A percentile compares a stretch with the other conserved stretches of the same genome.
Conservation (phyloP, 805 yeast genomes). For the Teunomyces funiuensis region DNA sequence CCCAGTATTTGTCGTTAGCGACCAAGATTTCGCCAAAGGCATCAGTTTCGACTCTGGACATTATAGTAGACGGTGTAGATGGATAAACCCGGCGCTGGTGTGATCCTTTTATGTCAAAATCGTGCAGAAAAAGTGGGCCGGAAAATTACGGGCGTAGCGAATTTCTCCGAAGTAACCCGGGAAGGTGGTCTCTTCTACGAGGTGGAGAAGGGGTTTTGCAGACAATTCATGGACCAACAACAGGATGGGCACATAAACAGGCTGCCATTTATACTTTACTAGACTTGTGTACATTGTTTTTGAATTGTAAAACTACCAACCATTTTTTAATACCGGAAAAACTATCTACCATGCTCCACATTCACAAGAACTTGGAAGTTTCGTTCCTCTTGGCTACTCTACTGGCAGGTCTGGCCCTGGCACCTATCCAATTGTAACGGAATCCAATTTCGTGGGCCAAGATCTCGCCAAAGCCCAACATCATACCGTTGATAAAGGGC, state of each 20-base stretch:
- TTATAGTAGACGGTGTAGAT: neutral
- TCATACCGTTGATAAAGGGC: slow-evolving; percentile 90
- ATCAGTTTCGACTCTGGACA: slow-evolving; percentile 34
- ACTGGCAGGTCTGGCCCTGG: slow-evolving; percentile 51
- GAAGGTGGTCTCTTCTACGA: neutral
- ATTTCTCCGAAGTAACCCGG: slow-evolving; percentile 3
- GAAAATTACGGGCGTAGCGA: neutral
- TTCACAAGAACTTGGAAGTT: slow-evolving; percentile 11
- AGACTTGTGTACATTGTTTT: neutral
- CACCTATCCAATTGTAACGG: slow-evolving; percentile 72
- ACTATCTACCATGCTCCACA: neutral
- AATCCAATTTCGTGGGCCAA: slow-evolving; percentile 91
- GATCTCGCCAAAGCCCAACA: slow-evolving; percentile 95
- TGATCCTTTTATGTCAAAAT: slow-evolving; percentile 1
- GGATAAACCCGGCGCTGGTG: neutral
- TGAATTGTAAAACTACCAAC: neutral
- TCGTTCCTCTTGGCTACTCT: slow-evolving; percentile 24
- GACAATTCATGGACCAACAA: no score
- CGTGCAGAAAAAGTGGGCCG: neutral
- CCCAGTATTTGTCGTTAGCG: slow-evolving; percentile 35
- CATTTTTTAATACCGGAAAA: neutral
- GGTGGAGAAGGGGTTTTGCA: no score
- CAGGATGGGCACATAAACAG: no score
- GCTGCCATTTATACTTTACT: no score
- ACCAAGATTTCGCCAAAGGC: slow-evolving; percentile 41